phyloP scores from a whole-genome alignment of 2,329 filamentous ascomycete genomes.

The Rosellinia necatrix region DNA sequence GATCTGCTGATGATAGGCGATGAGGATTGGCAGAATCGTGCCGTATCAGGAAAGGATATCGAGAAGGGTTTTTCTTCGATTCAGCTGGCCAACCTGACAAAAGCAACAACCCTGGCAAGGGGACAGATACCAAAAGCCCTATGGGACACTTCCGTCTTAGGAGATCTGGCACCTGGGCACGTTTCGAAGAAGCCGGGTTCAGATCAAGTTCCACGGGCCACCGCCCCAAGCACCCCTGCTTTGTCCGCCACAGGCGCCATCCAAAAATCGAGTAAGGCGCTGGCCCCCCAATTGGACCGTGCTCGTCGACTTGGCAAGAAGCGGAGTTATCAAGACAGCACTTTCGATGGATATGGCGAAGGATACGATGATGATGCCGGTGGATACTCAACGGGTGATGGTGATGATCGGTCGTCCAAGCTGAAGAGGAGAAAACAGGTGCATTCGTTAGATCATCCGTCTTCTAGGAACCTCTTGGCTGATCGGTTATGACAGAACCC shows the following conservation, averaged over 20 bases:
- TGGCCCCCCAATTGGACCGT: conserved; percentile 54
- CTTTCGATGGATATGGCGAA: conserved; percentile 76
- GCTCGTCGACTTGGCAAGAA: conserved; percentile 73
- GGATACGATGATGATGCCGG: conserved; percentile 71
- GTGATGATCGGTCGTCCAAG: conserved; percentile 60
- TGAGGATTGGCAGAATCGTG: conserved; percentile 60
- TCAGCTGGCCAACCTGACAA: conserved; percentile 50
- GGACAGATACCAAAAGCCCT: conserved; percentile 58
- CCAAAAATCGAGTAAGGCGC: conserved; percentile 38
- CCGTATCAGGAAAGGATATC: conserved; percentile 60
- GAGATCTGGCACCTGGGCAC: conserved; percentile 55
- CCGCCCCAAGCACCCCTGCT: conserved; percentile 58
- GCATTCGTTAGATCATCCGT: conserved; percentile 39
- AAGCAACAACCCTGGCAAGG: conserved; percentile 61
- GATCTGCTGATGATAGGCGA: conserved; percentile 57
- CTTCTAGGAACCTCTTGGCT: conserved; percentile 44
- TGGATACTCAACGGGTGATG: conserved; percentile 74
- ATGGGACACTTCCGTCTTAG: conserved; percentile 64
- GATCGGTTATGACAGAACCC: conserved; percentile 52
- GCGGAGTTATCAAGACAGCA: conserved; percentile 74
- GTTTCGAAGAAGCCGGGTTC: conserved; percentile 45
- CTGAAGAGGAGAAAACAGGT: conserved; percentile 71
- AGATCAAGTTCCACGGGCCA: conserved; percentile 50
- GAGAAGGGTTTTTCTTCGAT: conserved; percentile 55
- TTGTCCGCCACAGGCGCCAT: conserved; percentile 41